A percentile compares a stretch with the other conserved stretches of the same genome.
Conservation (phyloP, 495 filamentous ascomycete species). For the Choiromyces venosus region DNA sequence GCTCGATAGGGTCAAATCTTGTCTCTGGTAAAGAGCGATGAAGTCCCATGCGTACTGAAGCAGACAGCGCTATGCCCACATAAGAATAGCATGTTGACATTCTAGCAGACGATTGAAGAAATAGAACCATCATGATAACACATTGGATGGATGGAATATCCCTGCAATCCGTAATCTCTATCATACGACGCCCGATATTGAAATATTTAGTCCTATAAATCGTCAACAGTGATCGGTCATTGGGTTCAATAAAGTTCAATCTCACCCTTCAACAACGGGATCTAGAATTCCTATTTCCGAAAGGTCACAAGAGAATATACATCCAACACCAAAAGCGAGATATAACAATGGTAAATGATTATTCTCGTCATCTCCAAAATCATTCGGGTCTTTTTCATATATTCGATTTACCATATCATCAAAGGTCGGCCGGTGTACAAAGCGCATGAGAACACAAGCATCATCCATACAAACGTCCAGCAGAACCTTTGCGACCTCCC, state of each 20-base stretch:
- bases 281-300: conserved; percentile 49
- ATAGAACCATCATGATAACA: conserved; percentile 86
- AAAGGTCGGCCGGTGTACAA: conserved; percentile 86
- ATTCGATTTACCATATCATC: conserved; percentile 69
- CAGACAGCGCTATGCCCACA: conserved; percentile 81
- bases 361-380: conserved; percentile 68
- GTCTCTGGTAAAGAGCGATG: conserved; percentile 68
- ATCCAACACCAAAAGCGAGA: conserved; percentile 75
- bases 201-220: conserved; percentile 73
- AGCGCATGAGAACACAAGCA: conserved; percentile 73
- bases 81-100: conserved; percentile 91
- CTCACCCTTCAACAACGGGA: conserved; percentile 50
- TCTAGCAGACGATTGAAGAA: conserved; percentile 84
- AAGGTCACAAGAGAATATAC: conserved; percentile 62
- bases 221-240: conserved; percentile 1
- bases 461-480: conserved; percentile 75
- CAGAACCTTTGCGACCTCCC: conserved; percentile 60
- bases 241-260: not conserved
- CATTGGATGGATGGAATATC: conserved; percentile 80
- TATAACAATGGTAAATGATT: conserved; percentile 80
- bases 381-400: conserved; percentile 65
- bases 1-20: conserved; percentile 76
- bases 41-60: conserved; percentile 77
- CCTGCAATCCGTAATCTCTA: conserved; percentile 87
- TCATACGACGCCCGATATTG: conserved; percentile 66